Percentiles rank a stretch among this genome's conserved stretches.
Evolutionary conservation across 176 grass and related monocot species (phyloP).

Genomic region (Urochloa ruziziensis): DNA sequence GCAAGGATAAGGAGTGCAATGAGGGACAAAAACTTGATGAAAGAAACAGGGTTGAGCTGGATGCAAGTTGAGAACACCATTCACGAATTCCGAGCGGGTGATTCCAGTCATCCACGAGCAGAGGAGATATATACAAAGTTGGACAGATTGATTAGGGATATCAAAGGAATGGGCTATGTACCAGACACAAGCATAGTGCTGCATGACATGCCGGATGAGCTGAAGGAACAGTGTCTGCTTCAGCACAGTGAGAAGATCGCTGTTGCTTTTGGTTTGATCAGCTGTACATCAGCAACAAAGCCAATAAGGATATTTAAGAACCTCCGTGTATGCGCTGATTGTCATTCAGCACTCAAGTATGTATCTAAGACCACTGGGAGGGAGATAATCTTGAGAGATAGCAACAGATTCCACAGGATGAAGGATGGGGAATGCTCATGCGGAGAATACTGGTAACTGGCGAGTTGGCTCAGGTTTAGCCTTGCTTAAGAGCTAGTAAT

Average conservation of each 20-base stretch:
- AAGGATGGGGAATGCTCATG: conserved; percentile 70
- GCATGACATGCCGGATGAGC: conserved; percentile 73
- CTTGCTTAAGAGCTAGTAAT: not conserved
- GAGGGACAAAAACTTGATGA: conserved; percentile 71
- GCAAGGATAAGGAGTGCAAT: conserved; percentile 62
- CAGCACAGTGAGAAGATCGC: conserved; percentile 95
- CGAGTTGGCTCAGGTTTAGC: not conserved
- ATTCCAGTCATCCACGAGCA: conserved; percentile 59
- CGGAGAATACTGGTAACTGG: conserved; percentile 59
- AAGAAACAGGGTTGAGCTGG: conserved; percentile 91
- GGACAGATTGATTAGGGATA: conserved; percentile 44
- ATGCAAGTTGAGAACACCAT: conserved; percentile 69
- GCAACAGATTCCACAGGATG: conserved; percentile 87
- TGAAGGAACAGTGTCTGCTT: conserved; percentile 78
- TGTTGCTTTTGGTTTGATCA: conserved; percentile 71
- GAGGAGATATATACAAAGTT: conserved; percentile 65
- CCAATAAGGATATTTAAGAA: conserved; percentile 93
- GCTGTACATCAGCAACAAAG: conserved; percentile 43
- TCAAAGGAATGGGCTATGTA: conserved; percentile 65
- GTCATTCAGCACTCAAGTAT: conserved; percentile 71
- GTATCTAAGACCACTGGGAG: conserved; percentile 65
- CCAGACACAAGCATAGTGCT: conserved; percentile 74
- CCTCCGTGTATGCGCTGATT: conserved; percentile 76
- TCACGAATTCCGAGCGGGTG: conserved; percentile 75
- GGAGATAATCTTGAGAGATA: conserved; percentile 80